Base-by-base conservation (phyloP, 179 eudicot species). In the Silene coronaria region DNA sequence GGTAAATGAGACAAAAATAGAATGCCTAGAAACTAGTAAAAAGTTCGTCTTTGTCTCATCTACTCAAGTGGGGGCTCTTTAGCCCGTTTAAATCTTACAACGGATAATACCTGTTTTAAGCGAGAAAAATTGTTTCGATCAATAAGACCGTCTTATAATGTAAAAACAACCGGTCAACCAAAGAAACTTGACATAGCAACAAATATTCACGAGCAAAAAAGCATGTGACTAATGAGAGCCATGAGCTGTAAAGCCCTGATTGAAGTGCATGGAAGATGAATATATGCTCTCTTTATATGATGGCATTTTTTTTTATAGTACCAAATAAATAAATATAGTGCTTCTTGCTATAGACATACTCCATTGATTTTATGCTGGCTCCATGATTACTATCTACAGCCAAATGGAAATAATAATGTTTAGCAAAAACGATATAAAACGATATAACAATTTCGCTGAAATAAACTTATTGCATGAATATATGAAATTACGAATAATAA, bases 211-310 rank as follows among this genome's bases (percentile, higher is more conserved):
- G 63, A 46, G 64, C 9, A 51, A 46, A 70, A 42, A 71, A 63
- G 60, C 80, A 78, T 60, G 80, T 78, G 80, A 72, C 21, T 19
- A 64, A 58, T 51, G 76, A 55, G 66, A 23, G 61, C 11, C 36
- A 22, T 78, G 76, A 78, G 76, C 76, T 78, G 80, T 78, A 72
- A 78, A 72, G 66, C 72, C 76, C 65, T 53, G 53, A 78, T 64
- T 72, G 30, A 70, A 64, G 76, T 68, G 34, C 70, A 23, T 12
- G 16, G 11, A 36, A 36, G 1, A 36, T 36, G 45, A 36, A 36
- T 7, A 36, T 58, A 14, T 76, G 27, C 22, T 14, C 21, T 53
- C 58, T 36, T 67, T 71, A 36, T 13, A 58, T 22, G 17, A 76
- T 55, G 55, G 11, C 67, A 67, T 32, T 34, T 32, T 65, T 21